Evolutionary conservation across 148 eudicot genomes (phyloP), one percentile per base, ranked within the genome.

Genomic region (Nepenthes mirabilis): DNA sequence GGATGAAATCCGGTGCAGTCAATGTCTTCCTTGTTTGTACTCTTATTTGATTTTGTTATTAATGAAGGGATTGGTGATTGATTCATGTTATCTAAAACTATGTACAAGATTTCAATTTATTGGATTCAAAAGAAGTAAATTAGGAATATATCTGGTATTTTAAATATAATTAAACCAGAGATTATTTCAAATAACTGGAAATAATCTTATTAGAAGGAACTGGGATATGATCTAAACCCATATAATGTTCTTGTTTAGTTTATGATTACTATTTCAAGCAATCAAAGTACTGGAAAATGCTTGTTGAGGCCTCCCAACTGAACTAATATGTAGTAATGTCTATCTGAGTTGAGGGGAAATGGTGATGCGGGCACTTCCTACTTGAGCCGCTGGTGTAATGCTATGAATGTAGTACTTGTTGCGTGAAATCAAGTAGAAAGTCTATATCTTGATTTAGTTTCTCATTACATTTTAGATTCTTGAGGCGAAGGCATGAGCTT

Each of bases 1-100:
- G 56, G 72, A 71, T 36, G 80, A 83, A 75, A 61, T 80, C 45
- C 65, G 85, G 88, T 83, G 73, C 57, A 33, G 1, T 54, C 36
- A 57, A 5, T 23, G 23, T 23, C 23, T 23, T 23, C 23, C 23
- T 23, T 23, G 23, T 23, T 23, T 23, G 23, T 23, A 23, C 23
- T 23, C 23, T 23, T 23, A 23, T 23, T 23, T 23, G 23, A 23
- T 23, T 23, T 0, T 23, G 23, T 23, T 23, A 23, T 23, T 23
- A 23, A 23, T 23, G 23, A 23, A 23, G 23, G 23, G 23, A 23
- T 23, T 23, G 23, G 23, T 23, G 23, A 23, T 23, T 23, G 23
- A 23, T 23, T 23, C 23, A 23, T 23, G 23, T 23, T 23, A 23
- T 23, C 23, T 23, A 23, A 23, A 23, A 23, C 23, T 23, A 23